phyloP scores from a whole-genome alignment of 2,329 filamentous ascomycete genomes.

The Pseudogymnoascus sp. region DNA sequence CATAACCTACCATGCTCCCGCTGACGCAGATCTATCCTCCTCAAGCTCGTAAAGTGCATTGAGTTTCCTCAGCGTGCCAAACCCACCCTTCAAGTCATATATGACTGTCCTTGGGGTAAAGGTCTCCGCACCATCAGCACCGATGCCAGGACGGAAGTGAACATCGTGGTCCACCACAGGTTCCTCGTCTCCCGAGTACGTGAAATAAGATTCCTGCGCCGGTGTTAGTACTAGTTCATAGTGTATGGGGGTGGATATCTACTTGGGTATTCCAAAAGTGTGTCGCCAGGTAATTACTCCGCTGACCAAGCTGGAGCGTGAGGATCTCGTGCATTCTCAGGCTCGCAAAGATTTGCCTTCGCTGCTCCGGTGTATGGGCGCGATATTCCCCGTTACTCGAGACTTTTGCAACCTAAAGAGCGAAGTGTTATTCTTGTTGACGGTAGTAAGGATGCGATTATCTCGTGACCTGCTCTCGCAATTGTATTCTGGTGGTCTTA shows the following conservation, averaged over 20 bases:
- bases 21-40: constrained; percentile 23
- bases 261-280: constrained; percentile 98
- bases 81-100: constrained; percentile 91
- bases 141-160: constrained; percentile 79
- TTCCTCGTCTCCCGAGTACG: constrained; percentile 63
- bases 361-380: neutral
- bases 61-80: constrained; percentile 79
- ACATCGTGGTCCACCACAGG: constrained; percentile 74
- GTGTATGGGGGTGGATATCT: constrained; percentile 13
- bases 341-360: neutral
- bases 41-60: constrained; percentile 68
- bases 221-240: constrained; percentile 13
- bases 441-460: neutral
- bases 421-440: neutral
- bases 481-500: neutral
- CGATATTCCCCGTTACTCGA: neutral
- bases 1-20: constrained; percentile 33
- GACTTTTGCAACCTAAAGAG: neutral
- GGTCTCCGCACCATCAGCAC: constrained; percentile 78
- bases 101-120: constrained; percentile 87
- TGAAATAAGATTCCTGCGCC: constrained; percentile 88
- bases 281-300: constrained; percentile 86
- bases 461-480: neutral
- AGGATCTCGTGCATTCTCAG: constrained; percentile 82
- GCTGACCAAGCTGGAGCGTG: constrained; percentile 86